Evolutionary conservation across 495 filamentous ascomycete species (phyloP), one percentile per base, ranked within the genome.

Genomic region (Hypoxylon cercidicola): DNA sequence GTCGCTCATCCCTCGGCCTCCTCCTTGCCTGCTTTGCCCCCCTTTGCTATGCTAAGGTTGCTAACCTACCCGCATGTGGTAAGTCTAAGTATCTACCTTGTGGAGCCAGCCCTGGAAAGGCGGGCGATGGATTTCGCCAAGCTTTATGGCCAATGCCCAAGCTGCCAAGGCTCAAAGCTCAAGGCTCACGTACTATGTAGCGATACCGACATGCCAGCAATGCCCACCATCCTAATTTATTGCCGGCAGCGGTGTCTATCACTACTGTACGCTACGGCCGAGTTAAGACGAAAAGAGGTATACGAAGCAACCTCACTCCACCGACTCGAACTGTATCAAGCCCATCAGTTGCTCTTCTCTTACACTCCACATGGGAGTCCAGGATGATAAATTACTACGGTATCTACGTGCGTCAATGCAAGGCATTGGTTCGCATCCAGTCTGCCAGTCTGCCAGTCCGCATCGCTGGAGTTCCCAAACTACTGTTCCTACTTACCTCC

Each of bases 241-340:
- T 55, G 44, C 52, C 54, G 46, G 44, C 39, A 52, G 28, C 43
- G 19, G 48, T 47, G 12, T 5, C 23, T 44, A 9, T 32, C 30
- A 32, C 30, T 32, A 32, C 30, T 49, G 13, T 41, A 49, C 40
- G 55, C 55, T 54, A 64, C 25, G 21, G 16, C 37, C 50, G 25
- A 65, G 13, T 15, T 55, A 64, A 53, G 48, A 62, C 54, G 45
- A 62, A 62, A 54, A 20, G 5, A 20, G 41, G 46, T 20, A 45
- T 8, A 11, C 53, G 37, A 67, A 57, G 64, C 35, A 48, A 67
- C 64, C 25, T 67, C 58, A 58, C 64, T 15, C 64, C 64, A 67
- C 64, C 16, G 54, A 45, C 35, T 55, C 60, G 50, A 59, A 59
- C 52, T 45, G 13, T 12, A 52, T 40, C 37, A 47, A 66, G 37